Evolutionary conservation across 139 green algal species (phyloP), one percentile per base, ranked within the genome.

Genomic region (Pseudopediastrum boryanum): DNA sequence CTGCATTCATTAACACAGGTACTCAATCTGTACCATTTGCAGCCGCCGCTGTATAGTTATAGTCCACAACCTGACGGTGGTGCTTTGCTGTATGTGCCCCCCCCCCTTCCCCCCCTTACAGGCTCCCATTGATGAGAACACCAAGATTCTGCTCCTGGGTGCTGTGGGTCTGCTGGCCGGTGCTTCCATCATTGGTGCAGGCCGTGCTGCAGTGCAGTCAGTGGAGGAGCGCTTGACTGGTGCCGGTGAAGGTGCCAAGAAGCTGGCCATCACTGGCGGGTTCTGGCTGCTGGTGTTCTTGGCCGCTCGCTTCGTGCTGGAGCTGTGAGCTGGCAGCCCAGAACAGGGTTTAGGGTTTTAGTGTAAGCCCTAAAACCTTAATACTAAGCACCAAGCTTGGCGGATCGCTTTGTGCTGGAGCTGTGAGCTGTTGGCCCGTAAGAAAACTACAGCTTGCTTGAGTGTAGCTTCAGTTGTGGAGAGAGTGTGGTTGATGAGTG

Each of bases 251-350:
- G 64, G 62, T 36, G 76, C 72, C 39, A 46, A 46, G 12, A 81
- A 85, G 68, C 72, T 89, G 1, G 87, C 51, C 35, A 84, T 84
- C n/a, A 58, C 88, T 33, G 85, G 72, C 13, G 80, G 78, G 31
- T 93, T 93, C 74, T 91, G 85, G 87, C 59, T 88, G 31, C 77
- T 36, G 2, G 85, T 92, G 13, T 90, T 92, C 51, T 46, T 90
- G 19, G 89, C 84, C 23, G 89, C 83, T 10, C 79, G 83, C 41
- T 85, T 85, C 25, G 80, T 93, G 58, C 54, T 82, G 64, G 76
- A 76, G 65, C 35, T 76, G 64, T 70, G 61, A 70, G 61, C 54
- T 58, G n/a, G n/a, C n/a, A n/a, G 36, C 23, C 12, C 13, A 12
- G 46, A 56, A 16, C 46, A n/a, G n/a, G n/a, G n/a, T n/a, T n/a